Percentiles rank a stretch among this genome's conserved stretches.
Conservation (phyloP, 164 flowering plant genomes). For the Magnolia officinalis region DNA sequence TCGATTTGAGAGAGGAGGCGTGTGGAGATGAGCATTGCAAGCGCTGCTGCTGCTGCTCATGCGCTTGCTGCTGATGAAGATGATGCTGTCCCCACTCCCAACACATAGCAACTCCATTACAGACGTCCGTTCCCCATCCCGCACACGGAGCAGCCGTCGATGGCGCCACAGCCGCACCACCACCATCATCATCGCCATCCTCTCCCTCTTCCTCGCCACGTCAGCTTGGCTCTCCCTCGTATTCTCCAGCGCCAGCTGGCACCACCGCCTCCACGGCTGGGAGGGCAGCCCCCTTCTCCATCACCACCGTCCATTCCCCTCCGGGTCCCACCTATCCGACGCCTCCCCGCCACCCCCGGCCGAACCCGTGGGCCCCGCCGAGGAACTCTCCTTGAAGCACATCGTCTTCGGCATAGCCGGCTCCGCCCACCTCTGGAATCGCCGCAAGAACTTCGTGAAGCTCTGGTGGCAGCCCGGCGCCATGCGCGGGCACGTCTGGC, state of each 20-base stretch:
- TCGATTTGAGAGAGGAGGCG: not conserved
- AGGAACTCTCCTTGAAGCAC: conserved; percentile 30
- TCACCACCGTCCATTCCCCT: not conserved
- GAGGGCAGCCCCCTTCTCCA: conserved; percentile 25
- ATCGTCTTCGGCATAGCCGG: conserved; percentile 65
- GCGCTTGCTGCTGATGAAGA: not conserved
- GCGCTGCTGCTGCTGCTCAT: not conserved
- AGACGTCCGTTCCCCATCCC: not conserved
- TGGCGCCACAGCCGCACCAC: conserved; percentile 37
- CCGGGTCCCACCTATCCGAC: conserved; percentile 6
- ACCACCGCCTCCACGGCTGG: conserved; percentile 32
- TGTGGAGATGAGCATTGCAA: not conserved
- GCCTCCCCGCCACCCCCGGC: conserved; percentile 30
- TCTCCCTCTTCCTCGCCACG: conserved; percentile 45
- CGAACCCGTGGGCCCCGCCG: conserved; percentile 18
- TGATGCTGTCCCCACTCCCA: not conserved
- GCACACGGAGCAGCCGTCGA: conserved; percentile 21
- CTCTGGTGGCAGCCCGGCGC: conserved; percentile 58
- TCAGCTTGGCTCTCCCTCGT: conserved; percentile 55
- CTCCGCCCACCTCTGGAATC: conserved; percentile 51
- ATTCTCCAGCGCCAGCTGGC: conserved; percentile 43
- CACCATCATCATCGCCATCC: conserved; percentile 32
- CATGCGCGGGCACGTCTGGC: conserved; percentile 67
- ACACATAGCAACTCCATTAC: not conserved
- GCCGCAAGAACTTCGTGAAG: conserved; percentile 49